Percentiles rank a stretch among this genome's conserved stretches.
Evolutionary conservation across 2,329 filamentous ascomycete species (phyloP).

Genomic region (Phyllosticta capitalensis): DNA sequence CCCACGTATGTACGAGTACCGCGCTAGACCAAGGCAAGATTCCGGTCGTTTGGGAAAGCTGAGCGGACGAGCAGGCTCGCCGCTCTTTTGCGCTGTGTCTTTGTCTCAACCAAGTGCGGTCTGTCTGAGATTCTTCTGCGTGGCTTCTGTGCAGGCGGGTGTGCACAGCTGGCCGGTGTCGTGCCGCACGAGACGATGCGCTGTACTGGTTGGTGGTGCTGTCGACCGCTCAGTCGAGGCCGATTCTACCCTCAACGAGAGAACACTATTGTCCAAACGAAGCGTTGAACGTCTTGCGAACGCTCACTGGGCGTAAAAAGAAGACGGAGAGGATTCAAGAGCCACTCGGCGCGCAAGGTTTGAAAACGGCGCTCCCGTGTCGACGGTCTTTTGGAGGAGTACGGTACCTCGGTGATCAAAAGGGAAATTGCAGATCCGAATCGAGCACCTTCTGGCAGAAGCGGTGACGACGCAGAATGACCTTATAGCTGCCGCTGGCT

Average conservation of each 20-base stretch:
- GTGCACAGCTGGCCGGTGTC: not conserved
- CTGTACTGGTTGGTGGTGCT: not conserved
- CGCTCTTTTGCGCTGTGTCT: not conserved
- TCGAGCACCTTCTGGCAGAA: not conserved
- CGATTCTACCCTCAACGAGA: not conserved
- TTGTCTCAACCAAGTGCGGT: conserved; percentile 5
- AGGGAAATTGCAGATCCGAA: not conserved
- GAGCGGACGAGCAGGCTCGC: not conserved
- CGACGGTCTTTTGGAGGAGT: not conserved
- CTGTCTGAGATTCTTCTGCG: conserved; percentile 4
- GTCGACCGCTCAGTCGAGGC: not conserved
- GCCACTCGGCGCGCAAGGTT: not conserved
- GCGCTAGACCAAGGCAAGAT: not conserved
- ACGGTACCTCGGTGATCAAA: not conserved
- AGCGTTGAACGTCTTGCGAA: not conserved
- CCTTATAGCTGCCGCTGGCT: conserved; percentile 5
- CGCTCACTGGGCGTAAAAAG: not conserved
- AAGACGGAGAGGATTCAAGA: not conserved
- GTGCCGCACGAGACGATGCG: not conserved
- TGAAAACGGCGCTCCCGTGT: not conserved
- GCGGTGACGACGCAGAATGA: not conserved
- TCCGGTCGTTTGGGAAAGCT: not conserved
- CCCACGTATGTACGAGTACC: not conserved
- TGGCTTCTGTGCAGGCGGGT: conserved; percentile 2
- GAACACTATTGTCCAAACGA: not conserved